Conservation (phyloP, 2,329 filamentous ascomycete genomes). For the Bipolaris oryzae region DNA sequence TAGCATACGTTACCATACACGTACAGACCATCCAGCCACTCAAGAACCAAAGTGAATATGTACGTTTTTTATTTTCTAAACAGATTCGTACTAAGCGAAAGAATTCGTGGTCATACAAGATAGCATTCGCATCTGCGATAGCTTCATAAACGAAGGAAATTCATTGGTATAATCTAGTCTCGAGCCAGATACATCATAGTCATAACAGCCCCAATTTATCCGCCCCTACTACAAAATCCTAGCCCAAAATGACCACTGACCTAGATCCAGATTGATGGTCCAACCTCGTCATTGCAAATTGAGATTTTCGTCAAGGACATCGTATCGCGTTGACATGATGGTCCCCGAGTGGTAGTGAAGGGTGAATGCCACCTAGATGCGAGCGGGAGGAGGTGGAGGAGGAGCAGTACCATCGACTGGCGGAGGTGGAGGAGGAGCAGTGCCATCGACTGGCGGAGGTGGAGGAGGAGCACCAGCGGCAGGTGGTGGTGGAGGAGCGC, state of each 20-base stretch:
- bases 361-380: not conserved
- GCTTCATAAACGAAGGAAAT: too few relatives aligned
- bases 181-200: too few relatives aligned
- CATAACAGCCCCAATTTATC: too few relatives aligned
- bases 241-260: not conserved
- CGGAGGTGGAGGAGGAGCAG: not conserved
- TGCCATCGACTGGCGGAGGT: not conserved
- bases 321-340: not conserved
- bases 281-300: not conserved
- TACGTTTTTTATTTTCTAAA: too few relatives aligned
- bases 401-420: not conserved
- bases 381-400: not conserved
- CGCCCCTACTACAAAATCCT: too few relatives aligned
- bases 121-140: too few relatives aligned
- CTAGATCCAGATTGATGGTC: not conserved
- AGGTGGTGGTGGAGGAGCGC: not conserved
- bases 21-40: too few relatives aligned
- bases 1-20: too few relatives aligned
- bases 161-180: too few relatives aligned
- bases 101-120: too few relatives aligned
- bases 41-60: too few relatives aligned
- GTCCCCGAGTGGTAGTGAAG: not conserved
- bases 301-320: not conserved
- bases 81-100: too few relatives aligned
- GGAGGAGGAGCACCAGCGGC: not conserved